Evolutionary conservation across 2,329 filamentous ascomycete species (phyloP), one percentile per base, ranked within the genome.

Genomic region (Zymoseptoria crescenta): DNA sequence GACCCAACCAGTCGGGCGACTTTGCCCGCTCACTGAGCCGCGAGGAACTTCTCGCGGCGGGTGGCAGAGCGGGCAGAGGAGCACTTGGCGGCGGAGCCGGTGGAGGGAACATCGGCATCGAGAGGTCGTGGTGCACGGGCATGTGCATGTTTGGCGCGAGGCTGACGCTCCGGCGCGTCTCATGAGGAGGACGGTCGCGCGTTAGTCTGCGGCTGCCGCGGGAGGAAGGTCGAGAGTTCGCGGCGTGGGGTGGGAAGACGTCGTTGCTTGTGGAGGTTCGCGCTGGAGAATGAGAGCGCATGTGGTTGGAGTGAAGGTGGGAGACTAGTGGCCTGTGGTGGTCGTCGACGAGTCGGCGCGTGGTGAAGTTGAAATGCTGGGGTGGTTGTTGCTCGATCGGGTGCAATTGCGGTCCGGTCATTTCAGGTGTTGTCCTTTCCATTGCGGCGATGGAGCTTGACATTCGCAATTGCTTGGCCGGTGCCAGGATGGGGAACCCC

Each of bases 71-170:
- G 3, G 77, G 77, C 21, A 79, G 64, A n/a, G 77, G 76, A 64
- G 75, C 74, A 10, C 68, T 72, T 57, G 77, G 77, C 21, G 77
- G 77, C 3, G 77, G 77, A 4, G 74, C 75, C 3, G 77, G 77
- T 6, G 77, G 77, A 2, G 76, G 76, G 2, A 79, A 65, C 0
- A 45, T 45, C 35, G 35, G 35, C 35, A 45, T 13, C 35, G 35
- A 45, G 6, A 45, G 35, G 1, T 45, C 35, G 35, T 16, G 16
- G 35, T n/a, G 35, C 16, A 45, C 16, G 13, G 35, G 35, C 16
- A 2, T 77, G 76, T 1, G 76, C 75, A 16, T 68, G 73, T 50
- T 74, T 69, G 8, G 76, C 69, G 28, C 75, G 72, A 50, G 79
- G 73, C 61, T 79, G 77, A 45, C 35, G 35, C 35, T 45, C 35